These are phyloP conservation scores for Cytospora leucostoma DNA, from an alignment of 2,329 filamentous ascomycete genomes.

Conservation along the genomic window DNA sequence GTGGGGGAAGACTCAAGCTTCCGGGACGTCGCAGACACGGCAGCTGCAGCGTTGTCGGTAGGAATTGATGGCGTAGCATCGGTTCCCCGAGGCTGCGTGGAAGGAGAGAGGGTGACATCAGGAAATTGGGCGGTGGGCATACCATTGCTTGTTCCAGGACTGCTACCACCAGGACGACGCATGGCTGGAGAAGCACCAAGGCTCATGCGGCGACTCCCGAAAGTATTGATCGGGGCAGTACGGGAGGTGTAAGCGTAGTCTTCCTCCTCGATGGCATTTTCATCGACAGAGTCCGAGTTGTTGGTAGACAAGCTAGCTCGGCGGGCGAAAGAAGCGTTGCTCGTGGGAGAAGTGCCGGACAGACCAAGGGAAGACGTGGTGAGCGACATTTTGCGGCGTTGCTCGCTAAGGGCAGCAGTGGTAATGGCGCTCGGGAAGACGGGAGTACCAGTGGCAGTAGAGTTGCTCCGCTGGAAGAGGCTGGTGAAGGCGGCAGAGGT, in stretches of 20 bases:
- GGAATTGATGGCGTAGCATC: constrained; percentile 34
- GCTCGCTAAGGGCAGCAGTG: constrained; percentile 52
- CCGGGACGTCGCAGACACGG: constrained; percentile 32
- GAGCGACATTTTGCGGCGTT: constrained; percentile 71
- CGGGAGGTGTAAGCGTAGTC: constrained; percentile 54
- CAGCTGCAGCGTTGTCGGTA: constrained; percentile 38
- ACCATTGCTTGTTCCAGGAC: constrained; percentile 62
- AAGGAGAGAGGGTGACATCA: constrained; percentile 34
- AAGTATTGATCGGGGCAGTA: constrained; percentile 70
- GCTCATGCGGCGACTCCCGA: constrained; percentile 76
- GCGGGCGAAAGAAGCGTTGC: constrained; percentile 52
- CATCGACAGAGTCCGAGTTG: constrained; percentile 65
- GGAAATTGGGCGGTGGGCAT: constrained; percentile 49
- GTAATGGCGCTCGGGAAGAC: constrained; percentile 48
- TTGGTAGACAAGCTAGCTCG: constrained; percentile 71
- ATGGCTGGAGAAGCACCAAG: constrained; percentile 77
- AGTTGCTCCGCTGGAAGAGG: constrained; percentile 61
- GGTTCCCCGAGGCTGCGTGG: constrained; percentile 35
- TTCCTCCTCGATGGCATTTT: constrained; percentile 72
- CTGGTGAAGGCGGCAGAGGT: constrained; percentile 58
- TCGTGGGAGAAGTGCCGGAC: constrained; percentile 69
- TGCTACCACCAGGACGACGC: constrained; percentile 57
- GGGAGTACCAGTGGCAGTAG: constrained; percentile 44
- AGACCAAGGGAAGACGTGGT: constrained; percentile 60
- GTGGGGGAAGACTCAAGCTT: constrained; percentile 33